These are phyloP conservation scores for Helichrysum umbraculigerum DNA, from an alignment of 129 eudicot species.

Conservation along the genomic window DNA sequence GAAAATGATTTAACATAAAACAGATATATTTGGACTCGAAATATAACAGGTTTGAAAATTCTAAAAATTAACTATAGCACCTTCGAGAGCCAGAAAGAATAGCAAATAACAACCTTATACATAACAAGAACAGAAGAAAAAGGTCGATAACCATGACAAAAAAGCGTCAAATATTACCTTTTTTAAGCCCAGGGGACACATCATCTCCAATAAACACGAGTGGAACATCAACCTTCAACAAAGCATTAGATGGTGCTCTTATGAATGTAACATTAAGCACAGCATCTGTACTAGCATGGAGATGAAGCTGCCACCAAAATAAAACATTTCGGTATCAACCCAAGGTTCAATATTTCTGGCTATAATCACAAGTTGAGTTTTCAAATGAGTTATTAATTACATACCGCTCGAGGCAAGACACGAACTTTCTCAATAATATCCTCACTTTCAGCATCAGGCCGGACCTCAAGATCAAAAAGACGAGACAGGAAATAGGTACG, in stretches of 20 bases:
- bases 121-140: neutral
- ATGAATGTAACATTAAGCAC: slow-evolving; percentile 84
- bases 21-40: neutral
- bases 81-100: neutral
- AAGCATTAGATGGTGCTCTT: slow-evolving; percentile 87
- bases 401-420: slow-evolving; percentile 72
- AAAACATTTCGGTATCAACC: neutral
- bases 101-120: neutral
- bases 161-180: slow-evolving; percentile 51
- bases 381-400: slow-evolving; percentile 15
- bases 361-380: slow-evolving; percentile 18
- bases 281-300: slow-evolving; percentile 77
- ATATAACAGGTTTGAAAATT: neutral
- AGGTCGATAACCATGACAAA: neutral
- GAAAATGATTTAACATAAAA: neutral
- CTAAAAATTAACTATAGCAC: neutral
- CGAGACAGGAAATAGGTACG: slow-evolving; percentile 69
- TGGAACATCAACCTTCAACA: slow-evolving; percentile 89
- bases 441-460: slow-evolving; percentile 52
- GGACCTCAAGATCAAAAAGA: slow-evolving; percentile 72
- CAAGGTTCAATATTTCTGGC: slow-evolving; percentile 10
- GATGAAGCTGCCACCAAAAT: slow-evolving; percentile 66
- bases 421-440: slow-evolving; percentile 78
- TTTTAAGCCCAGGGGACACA: slow-evolving; percentile 87
- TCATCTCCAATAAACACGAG: slow-evolving; percentile 95